Base-by-base conservation (phyloP, 108 stramenopile genomes). In the Ochromonas danica region DNA sequence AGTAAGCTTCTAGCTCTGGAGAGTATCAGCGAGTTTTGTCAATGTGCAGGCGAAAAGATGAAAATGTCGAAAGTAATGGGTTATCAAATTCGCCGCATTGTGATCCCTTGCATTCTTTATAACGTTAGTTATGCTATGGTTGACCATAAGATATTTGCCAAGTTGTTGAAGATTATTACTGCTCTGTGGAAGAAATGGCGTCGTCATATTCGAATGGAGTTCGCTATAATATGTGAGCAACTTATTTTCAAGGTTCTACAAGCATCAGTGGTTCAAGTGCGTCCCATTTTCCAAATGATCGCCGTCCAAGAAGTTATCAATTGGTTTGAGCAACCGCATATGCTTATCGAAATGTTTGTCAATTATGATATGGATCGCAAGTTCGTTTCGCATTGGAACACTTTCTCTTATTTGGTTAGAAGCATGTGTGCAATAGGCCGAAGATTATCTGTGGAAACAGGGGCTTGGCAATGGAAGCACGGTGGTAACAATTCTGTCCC, bases 211-310 rank as follows among this genome's bases (percentile, higher is more conserved):
- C 93, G 91, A 78, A 78, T 91, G 71, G 94, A 95, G 62, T 57
- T 93, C 78, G 92, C 91, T 0, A 84, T 94, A 27, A 86, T 95
- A 60, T 89, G 93, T 43, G 92, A 93, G 38, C 93, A 95, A 61
- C 93, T 90, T 79, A 86, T 90, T 36, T 70, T 93, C 30, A 83
- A 81, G 42, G 42, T 91, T 36, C 81, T 95, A n/a, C 94, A 95
- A 51, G 25, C 81, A 70, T 27, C 77, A 65, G 25, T 79, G 40
- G 30, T 83, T 70, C 65, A 70, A 74, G 17, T 75, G 14, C 14
- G 40, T 6, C 45, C 45, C 6, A 51, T 51, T 22, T 71, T 27
- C 28, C 93, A 94, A 79, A 70, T 92, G 27, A 89, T 90, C 60
- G 83, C 91, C 39, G 81, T 95, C 60, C 84, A 71, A 27, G 87